A percentile compares a stretch with the other conserved stretches of the same genome.
Conservation (phyloP, 257 asterid genomes). For the Vinca minor region DNA sequence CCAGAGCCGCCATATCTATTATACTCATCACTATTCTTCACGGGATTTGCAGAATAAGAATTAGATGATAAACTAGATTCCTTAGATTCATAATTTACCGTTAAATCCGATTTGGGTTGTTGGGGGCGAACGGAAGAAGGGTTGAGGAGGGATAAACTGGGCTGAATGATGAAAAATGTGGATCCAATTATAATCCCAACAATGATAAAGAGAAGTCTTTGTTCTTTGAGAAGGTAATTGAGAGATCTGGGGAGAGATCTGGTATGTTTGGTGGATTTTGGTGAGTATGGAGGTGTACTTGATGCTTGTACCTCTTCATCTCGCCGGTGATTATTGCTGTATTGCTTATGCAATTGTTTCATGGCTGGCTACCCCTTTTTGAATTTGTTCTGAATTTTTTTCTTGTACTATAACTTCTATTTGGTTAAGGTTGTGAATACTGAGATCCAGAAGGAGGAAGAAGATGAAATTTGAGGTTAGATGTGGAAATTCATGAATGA, state of each 20-base stretch:
- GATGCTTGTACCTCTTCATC: constrained; percentile 53
- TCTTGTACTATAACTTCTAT: no score
- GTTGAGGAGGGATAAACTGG: constrained; percentile 36
- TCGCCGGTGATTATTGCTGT: constrained; percentile 34
- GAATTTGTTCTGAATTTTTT: no score
- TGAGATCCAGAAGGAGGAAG: not conserved
- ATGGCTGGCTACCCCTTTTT: constrained; percentile 21
- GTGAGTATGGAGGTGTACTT: constrained; percentile 52
- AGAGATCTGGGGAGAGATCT: constrained; percentile 78
- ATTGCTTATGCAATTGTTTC: constrained; percentile 64
- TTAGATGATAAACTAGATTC: not conserved
- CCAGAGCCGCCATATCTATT: no score
- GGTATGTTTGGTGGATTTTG: constrained; percentile 63
- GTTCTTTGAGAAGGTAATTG: constrained; percentile 68
- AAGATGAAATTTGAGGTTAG: not conserved
- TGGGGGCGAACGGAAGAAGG: constrained; percentile 21
- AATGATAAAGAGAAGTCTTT: constrained; percentile 70
- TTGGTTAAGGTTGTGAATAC: no score
- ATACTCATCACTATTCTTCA: not conserved
- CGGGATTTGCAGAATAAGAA: not conserved
- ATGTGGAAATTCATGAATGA: not conserved
- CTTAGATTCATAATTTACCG: constrained; percentile 24
- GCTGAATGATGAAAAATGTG: constrained; percentile 63
- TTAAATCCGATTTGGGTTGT: constrained; percentile 23
- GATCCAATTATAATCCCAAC: constrained; percentile 72